Evolutionary conservation across 2,329 filamentous ascomycete species (phyloP).

Genomic region (Ophiosphaerella herpotricha): DNA sequence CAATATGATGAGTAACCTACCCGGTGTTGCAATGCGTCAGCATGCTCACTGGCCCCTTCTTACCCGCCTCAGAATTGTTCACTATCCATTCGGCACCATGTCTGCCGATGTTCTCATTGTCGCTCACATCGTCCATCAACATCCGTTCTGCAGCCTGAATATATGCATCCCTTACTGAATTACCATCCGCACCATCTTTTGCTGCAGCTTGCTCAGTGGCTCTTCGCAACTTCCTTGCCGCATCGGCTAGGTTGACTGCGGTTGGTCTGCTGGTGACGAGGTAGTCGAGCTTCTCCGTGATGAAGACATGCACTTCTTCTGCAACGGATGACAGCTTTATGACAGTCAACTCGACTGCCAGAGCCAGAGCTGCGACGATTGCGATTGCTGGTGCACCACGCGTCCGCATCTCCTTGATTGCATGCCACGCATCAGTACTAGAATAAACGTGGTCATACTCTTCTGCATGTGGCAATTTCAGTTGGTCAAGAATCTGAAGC

Average conservation of each 20-base stretch:
- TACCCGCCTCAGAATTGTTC: constrained; percentile 58
- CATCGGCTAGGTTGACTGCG: constrained; percentile 92
- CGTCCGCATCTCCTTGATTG: constrained; percentile 80
- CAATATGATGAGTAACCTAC: constrained; percentile 47
- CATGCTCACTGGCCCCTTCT: constrained; percentile 69
- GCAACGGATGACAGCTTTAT: constrained; percentile 57
- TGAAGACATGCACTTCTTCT: constrained; percentile 69
- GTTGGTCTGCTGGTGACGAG: constrained; percentile 88
- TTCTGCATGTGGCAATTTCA: constrained; percentile 79
- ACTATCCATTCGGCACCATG: constrained; percentile 84
- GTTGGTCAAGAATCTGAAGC: constrained; percentile 79
- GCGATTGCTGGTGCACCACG: constrained; percentile 90
- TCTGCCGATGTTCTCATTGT: constrained; percentile 84
- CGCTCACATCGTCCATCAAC: constrained; percentile 81
- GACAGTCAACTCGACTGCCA: constrained; percentile 80
- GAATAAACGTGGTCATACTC: constrained; percentile 75
- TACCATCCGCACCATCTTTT: constrained; percentile 51
- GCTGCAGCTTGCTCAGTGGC: constrained; percentile 60
- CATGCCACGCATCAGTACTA: constrained; percentile 77
- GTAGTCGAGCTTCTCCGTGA: constrained; percentile 79
- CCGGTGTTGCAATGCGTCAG: constrained; percentile 98
- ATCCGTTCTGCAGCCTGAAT: constrained; percentile 83
- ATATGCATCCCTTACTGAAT: constrained; percentile 69
- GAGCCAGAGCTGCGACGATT: constrained; percentile 89
- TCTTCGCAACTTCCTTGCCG: constrained; percentile 76